phyloP scores from a whole-genome alignment of 2,329 filamentous ascomycete species.

The Macrophomina tecta region DNA sequence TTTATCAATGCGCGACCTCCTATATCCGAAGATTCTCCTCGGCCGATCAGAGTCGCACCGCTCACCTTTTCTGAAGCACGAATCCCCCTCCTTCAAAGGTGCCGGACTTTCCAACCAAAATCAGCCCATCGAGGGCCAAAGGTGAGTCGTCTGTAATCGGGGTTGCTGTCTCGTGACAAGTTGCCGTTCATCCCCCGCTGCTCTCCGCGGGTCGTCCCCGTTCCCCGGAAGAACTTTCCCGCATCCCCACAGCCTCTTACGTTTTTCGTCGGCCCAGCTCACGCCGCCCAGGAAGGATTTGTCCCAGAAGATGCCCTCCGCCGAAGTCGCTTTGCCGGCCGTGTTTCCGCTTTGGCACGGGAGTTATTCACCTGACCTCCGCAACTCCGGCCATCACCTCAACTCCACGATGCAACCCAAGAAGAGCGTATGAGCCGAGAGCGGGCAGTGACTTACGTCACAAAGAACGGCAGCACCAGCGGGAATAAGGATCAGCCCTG shows the following conservation, averaged over 20 bases:
- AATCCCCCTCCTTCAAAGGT: not conserved
- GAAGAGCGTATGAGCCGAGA: not conserved
- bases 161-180: not conserved
- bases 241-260: not conserved
- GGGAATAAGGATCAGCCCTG: conserved; percentile 4
- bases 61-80: not conserved
- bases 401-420: conserved; percentile 11
- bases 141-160: not conserved
- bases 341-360: not conserved
- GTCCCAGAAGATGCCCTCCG: no score
- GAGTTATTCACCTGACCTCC: not conserved
- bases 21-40: conserved; percentile 3
- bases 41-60: not conserved
- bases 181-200: not conserved
- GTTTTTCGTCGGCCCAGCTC: conserved; percentile 6
- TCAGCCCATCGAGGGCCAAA: not conserved
- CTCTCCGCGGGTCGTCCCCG: conserved; percentile 6
- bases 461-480: not conserved
- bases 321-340: not conserved
- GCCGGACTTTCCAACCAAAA: not conserved
- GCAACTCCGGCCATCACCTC: not conserved
- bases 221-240: conserved; percentile 2
- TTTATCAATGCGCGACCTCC: not conserved
- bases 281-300: not conserved
- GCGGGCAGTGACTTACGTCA: not conserved